Base-by-base conservation (phyloP, 495 filamentous ascomycete species). In the Penicillium silybi region DNA sequence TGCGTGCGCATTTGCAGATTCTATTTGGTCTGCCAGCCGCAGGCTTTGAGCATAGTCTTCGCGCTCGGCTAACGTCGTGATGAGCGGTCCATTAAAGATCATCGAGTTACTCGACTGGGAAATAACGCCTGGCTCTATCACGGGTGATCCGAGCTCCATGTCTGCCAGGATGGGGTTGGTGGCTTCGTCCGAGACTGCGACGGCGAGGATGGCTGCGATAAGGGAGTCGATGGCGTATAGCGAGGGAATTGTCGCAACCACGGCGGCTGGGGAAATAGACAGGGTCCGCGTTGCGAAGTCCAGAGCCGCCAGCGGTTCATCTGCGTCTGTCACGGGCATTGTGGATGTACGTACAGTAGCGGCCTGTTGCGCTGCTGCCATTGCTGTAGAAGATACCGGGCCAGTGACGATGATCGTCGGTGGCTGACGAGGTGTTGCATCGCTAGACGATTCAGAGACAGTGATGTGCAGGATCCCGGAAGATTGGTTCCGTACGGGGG, bases 221-320 rank as follows among this genome's bases (percentile, higher is more conserved):
- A 81, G 76, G 0, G 89, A 87, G 63, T 92, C 88, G n/a, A 91
- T 78, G 4, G 88, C 74, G 59, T 89, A 90, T 35, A 88, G 76
- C 35, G 82, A 84, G 2, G 74, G 74, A 19, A 82, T 71, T 6
- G 68, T 72, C 5, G 67, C 59, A 13, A 63, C 59, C 16, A 73
- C 70, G 0, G 77, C 58, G 9, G 67, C 71, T 3, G 75, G 73
- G 9, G 70, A 72, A 17, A 83, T 72, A 11, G 71, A 69, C 0
- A 79, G 67, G 1, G 73, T 75, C 42, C 65, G 70, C 16, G 75
- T 76, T 39, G 62, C 62, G 25, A 83, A 70, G 46, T 82, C 78
- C 7, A 83, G 63, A 3, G 70, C 67, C 11, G 74, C 77, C 15
- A 83, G 71, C 9, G 74, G 65, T 25, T 75, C 73, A 32, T 75